Conservation (phyloP, 495 filamentous ascomycete genomes). For the Jackrogersella multiformis region DNA sequence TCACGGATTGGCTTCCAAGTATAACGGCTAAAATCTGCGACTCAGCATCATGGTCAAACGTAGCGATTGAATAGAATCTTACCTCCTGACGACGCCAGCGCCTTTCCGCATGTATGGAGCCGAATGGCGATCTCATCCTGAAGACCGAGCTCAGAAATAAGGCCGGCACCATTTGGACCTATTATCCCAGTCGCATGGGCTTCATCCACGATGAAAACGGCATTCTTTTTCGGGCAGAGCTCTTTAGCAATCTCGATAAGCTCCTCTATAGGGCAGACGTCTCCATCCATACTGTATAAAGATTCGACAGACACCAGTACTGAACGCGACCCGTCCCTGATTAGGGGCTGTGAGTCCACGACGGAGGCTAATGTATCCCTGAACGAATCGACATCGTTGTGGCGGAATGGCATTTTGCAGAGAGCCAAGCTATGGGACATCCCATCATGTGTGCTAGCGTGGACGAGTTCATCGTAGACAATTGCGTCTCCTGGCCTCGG, state of each 20-base stretch:
- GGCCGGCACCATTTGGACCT: slow-evolving; percentile 63
- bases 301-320: slow-evolving; percentile 67
- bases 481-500: slow-evolving; percentile 70
- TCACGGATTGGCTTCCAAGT: slow-evolving; percentile 52
- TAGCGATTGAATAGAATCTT: slow-evolving; percentile 28
- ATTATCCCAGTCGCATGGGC: slow-evolving; percentile 70
- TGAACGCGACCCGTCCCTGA: slow-evolving; percentile 47
- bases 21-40: slow-evolving; percentile 28
- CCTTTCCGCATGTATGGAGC: slow-evolving; percentile 67
- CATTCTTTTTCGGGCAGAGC: slow-evolving; percentile 61
- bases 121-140: slow-evolving; percentile 66
- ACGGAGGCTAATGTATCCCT: slow-evolving; percentile 52
- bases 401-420: slow-evolving; percentile 57
- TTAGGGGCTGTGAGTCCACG: slow-evolving; percentile 41
- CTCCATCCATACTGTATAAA: slow-evolving; percentile 77
- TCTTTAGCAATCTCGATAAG: slow-evolving; percentile 63
- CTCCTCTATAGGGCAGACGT: slow-evolving; percentile 65
- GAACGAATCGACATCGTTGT: slow-evolving; percentile 63
- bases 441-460: slow-evolving; percentile 71
- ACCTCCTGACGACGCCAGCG: slow-evolving; percentile 69
- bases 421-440: slow-evolving; percentile 65
- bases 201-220: slow-evolving; percentile 71
- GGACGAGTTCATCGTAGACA: slow-evolving; percentile 71
- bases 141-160: slow-evolving; percentile 66
- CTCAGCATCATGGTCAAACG: not conserved